Evolutionary conservation across 2,329 filamentous ascomycete genomes (phyloP).

Genomic region (Aspergillus tamarii): DNA sequence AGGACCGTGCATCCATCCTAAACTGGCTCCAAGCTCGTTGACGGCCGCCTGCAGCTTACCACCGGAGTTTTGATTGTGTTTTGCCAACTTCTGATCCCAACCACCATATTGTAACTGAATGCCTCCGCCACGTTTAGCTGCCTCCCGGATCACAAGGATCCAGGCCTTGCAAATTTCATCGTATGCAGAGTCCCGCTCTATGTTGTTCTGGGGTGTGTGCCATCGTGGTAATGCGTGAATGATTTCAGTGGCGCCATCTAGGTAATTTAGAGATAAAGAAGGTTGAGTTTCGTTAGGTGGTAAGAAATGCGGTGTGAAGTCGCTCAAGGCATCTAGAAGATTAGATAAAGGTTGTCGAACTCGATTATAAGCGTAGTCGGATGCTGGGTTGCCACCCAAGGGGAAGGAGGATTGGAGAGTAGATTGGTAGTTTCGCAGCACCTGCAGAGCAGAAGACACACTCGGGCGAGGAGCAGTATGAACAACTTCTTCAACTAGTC

Average conservation of each 20-base stretch:
- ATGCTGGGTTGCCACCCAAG: constrained; percentile 78
- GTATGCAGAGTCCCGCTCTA: constrained; percentile 94
- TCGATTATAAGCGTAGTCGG: constrained; percentile 93
- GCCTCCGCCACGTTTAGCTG: constrained; percentile 85
- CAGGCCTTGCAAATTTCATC: constrained; percentile 95
- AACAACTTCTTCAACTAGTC: constrained; percentile 82
- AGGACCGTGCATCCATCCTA: constrained; percentile 74
- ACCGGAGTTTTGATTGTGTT: constrained; percentile 84
- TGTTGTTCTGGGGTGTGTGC: constrained; percentile 83
- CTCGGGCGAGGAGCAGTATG: constrained; percentile 84
- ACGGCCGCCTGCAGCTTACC: constrained; percentile 81
- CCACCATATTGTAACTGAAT: constrained; percentile 86
- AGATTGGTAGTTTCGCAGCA: constrained; percentile 80
- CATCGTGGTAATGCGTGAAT: constrained; percentile 89
- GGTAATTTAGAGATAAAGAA: constrained; percentile 80
- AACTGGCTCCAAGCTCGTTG: constrained; percentile 70
- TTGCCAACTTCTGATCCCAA: constrained; percentile 86
- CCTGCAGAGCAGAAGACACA: constrained; percentile 75
- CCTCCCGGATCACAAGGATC: constrained; percentile 88
- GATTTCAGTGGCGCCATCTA: constrained; percentile 87
- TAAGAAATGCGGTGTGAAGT: constrained; percentile 94
- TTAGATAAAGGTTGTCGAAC: constrained; percentile 79
- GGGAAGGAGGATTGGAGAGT: constrained; percentile 80
- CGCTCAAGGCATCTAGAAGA: constrained; percentile 84
- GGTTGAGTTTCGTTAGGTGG: constrained; percentile 86